These are phyloP conservation scores for Solanum appendiculatum DNA, from an alignment of 257 asterid species.

Conservation along the genomic window DNA sequence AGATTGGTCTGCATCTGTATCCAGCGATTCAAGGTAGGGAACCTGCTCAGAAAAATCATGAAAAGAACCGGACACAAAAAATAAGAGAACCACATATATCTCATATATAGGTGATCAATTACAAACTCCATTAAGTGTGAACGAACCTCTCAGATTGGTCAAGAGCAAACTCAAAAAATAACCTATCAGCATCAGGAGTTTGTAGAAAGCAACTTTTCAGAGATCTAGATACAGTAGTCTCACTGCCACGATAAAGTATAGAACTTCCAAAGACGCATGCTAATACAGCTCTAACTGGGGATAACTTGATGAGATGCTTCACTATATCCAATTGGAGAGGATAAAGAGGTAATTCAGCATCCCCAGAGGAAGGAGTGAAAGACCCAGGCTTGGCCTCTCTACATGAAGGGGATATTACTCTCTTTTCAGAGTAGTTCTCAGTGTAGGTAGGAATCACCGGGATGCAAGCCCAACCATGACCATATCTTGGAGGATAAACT, in stretches of 20 bases:
- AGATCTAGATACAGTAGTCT: conserved; percentile 59
- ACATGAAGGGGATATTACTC: conserved; percentile 62
- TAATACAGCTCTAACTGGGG: conserved; percentile 91
- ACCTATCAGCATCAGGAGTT: conserved; percentile 68
- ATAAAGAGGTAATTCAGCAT: conserved; percentile 78
- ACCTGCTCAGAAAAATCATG: conserved; percentile 40
- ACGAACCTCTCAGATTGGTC: conserved; percentile 95
- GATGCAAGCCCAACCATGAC: conserved; percentile 97
- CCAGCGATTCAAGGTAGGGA: conserved; percentile 96
- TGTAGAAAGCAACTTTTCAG: conserved; percentile 49
- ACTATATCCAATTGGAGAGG: conserved; percentile 87
- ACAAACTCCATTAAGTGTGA: conserved; percentile 5
- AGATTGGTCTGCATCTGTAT: conserved; percentile 96
- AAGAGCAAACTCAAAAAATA: conserved; percentile 85
- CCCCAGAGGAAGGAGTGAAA: conserved; percentile 77
- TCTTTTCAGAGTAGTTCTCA: conserved; percentile 49
- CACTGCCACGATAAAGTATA: conserved; percentile 72
- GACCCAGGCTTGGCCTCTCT: conserved; percentile 83
- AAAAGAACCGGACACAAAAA: background rate
- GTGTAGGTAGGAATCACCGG: conserved; percentile 81
- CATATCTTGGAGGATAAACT: conserved; percentile 95
- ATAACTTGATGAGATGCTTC: conserved; percentile 86
- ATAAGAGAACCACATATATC: background rate
- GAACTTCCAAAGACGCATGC: conserved; percentile 97
- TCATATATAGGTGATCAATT: conserved; percentile 3